Evolutionary conservation across 176 grass and related monocot species (phyloP).

Genomic region (Phoenix dactylifera): DNA sequence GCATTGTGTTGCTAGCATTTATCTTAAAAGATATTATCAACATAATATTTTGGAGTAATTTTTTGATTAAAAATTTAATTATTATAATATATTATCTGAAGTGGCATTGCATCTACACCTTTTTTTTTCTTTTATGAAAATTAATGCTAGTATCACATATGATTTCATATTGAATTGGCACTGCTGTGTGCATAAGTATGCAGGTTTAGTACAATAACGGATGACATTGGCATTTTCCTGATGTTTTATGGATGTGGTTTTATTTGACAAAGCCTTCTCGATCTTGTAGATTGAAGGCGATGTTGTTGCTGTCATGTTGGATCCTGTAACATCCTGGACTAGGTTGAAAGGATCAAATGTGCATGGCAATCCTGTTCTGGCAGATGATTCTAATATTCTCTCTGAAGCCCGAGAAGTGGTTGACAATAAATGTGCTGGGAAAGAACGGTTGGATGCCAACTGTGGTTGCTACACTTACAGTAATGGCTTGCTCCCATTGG

Average conservation of each 20-base stretch:
- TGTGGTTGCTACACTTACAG: slow-evolving; percentile 28
- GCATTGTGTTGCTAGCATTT: no score
- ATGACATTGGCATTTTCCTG: neutral
- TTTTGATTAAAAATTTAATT: no score
- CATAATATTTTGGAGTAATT: no score
- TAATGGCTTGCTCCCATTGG: slow-evolving; percentile 16
- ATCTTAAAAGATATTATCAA: no score
- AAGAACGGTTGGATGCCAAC: slow-evolving; percentile 27
- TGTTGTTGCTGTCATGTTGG: slow-evolving; percentile 64
- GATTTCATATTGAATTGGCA: neutral
- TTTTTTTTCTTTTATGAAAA: no score
- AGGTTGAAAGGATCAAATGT: slow-evolving; percentile 64
- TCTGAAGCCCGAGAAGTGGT: slow-evolving; percentile 39
- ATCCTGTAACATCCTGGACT: slow-evolving; percentile 64
- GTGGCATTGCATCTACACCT: no score
- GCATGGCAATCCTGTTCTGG: slow-evolving; percentile 27
- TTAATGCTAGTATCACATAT: no score
- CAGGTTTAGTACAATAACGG: neutral
- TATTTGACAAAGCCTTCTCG: slow-evolving; percentile 12
- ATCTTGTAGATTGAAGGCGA: slow-evolving; percentile 81
- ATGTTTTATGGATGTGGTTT: slow-evolving; percentile 12
- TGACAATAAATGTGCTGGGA: slow-evolving; percentile 25
- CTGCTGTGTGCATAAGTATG: neutral
- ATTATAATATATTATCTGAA: no score
- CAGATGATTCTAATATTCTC: slow-evolving; percentile 24